phyloP scores from a whole-genome alignment of 768 basidiomycete species.

The Tulasnella calospora region DNA sequence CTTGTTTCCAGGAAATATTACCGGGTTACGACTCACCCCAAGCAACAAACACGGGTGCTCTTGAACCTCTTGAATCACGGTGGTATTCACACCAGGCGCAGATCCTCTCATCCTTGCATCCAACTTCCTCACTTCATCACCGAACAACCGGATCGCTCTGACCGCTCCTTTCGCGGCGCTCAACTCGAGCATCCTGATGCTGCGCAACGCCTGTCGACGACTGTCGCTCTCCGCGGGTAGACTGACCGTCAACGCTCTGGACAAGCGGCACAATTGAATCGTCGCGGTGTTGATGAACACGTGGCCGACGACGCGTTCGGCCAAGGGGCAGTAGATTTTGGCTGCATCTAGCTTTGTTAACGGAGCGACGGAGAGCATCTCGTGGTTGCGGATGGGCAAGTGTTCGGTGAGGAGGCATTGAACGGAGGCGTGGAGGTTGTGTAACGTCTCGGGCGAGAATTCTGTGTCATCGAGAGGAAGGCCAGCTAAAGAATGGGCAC shows the following conservation, averaged over 20 bases:
- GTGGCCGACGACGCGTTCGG: constrained; percentile 21
- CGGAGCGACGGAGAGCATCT: neutral
- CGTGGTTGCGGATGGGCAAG: constrained; percentile 7
- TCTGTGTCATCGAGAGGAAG: neutral
- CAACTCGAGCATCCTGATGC: constrained; percentile 7
- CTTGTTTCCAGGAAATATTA: neutral
- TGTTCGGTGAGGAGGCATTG: constrained; percentile 14
- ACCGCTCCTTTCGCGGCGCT: constrained; percentile 8
- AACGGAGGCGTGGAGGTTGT: constrained; percentile 12
- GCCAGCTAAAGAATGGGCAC: neutral
- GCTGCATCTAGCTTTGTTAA: neutral
- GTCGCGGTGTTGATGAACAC: constrained; percentile 23
- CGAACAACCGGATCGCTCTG: neutral
- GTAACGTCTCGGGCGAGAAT: neutral
- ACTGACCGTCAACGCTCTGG: neutral
- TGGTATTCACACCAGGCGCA: neutral
- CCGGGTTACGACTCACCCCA: constrained; percentile 1
- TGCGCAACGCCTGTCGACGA: neutral
- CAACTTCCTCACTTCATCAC: constrained; percentile 16
- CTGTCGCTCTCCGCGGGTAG: neutral
- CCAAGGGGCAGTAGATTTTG: constrained; percentile 8
- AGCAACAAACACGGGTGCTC: constrained; percentile 24
- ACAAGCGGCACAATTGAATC: constrained; percentile 14
- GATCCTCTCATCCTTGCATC: neutral
- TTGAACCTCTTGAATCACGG: neutral